Evolutionary conservation across 257 asterid species (phyloP).

Genomic region (Osmanthus fragrans): DNA sequence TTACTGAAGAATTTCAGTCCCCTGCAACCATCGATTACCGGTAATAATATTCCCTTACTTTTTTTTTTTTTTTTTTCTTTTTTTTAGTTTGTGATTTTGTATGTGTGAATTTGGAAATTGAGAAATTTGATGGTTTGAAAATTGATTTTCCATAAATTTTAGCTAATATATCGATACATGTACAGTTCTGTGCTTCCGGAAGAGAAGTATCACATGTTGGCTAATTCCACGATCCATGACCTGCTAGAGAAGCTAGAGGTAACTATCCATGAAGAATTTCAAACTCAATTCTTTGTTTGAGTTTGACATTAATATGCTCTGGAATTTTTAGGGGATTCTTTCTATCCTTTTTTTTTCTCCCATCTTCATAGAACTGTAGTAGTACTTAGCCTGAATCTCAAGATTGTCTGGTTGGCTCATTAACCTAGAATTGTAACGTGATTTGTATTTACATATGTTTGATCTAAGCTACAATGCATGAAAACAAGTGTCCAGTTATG

Average conservation of each 20-base stretch:
- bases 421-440: background rate
- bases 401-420: background rate
- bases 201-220: conserved; percentile 76
- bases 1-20: conserved; percentile 37
- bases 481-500: background rate
- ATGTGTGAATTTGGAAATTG: background rate
- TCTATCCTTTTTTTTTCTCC: background rate
- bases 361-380: background rate
- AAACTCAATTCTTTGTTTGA: background rate
- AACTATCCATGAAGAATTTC: background rate
- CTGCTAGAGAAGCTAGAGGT: conserved; percentile 88
- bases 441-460: background rate
- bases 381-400: background rate
- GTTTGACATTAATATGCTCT: background rate
- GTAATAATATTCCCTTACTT: conserved; percentile 29
- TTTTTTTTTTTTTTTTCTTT: background rate
- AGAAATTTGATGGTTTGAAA: background rate
- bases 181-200: conserved; percentile 71
- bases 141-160: background rate
- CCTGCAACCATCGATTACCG: conserved; percentile 60
- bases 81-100: background rate
- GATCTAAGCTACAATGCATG: background rate
- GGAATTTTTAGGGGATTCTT: background rate
- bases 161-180: conserved; percentile 22
- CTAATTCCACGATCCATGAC: conserved; percentile 75